These are phyloP conservation scores for Nannizzia gypsea DNA, from an alignment of 2,329 filamentous ascomycete genomes.

Conservation along the genomic window DNA sequence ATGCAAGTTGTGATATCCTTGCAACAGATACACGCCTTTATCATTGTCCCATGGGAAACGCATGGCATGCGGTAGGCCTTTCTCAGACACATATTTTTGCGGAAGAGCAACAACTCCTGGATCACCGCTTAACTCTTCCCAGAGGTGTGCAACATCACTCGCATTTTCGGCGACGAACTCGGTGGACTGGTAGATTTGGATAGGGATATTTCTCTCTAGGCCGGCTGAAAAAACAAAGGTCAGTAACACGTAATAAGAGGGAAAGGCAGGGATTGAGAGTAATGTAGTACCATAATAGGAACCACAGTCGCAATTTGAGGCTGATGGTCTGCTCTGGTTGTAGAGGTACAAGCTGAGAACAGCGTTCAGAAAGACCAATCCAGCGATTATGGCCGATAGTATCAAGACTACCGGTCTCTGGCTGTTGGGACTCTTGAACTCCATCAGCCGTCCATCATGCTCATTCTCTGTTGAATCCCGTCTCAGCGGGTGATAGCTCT, in stretches of 20 bases:
- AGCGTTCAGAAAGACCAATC: background rate
- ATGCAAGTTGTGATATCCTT: background rate
- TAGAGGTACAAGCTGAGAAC: background rate
- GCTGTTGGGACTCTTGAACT: background rate
- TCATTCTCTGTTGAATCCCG: background rate
- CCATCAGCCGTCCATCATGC: background rate
- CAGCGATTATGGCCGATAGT: background rate
- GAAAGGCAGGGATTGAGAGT: background rate
- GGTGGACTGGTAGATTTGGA: background rate
- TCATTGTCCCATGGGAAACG: background rate
- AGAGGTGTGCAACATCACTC: background rate
- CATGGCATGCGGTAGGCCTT: background rate
- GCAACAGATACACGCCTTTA: background rate
- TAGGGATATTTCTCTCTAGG: background rate
- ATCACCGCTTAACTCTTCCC: background rate
- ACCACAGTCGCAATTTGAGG: background rate
- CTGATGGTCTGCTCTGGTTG: background rate
- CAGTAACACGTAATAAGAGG: background rate
- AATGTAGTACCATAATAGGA: background rate
- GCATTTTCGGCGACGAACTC: background rate
- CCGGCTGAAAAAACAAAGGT: background rate
- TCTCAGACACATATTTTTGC: background rate
- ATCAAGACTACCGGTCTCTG: background rate
- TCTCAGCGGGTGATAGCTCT: background rate
- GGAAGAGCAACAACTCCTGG: background rate